Conservation (phyloP, 1,284 basidiomycete genomes). For the Marasmius fiardii region DNA sequence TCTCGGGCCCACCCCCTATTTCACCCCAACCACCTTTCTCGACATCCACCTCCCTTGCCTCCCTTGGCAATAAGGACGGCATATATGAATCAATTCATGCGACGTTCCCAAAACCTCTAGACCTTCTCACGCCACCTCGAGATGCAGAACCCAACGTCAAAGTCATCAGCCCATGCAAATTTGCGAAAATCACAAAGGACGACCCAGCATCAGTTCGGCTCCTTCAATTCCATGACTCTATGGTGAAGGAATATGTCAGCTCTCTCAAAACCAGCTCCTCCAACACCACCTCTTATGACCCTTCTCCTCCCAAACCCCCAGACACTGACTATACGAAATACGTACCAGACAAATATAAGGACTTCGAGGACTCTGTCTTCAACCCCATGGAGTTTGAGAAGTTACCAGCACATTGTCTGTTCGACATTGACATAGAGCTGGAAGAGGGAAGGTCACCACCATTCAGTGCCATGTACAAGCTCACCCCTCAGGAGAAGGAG, state of each 20-base stretch:
- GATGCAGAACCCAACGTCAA: neutral
- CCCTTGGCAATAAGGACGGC: no score
- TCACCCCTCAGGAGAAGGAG: conserved; percentile 18
- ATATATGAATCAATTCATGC: neutral
- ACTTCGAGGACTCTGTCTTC: neutral
- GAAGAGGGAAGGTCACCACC: neutral
- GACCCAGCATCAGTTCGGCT: neutral
- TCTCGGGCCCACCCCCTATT: no score
- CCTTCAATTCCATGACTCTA: neutral
- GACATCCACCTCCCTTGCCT: no score
- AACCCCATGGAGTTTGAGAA: neutral
- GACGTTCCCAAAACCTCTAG: neutral
- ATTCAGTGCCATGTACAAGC: no score
- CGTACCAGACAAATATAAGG: neutral
- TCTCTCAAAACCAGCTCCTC: neutral
- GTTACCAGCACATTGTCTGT: neutral
- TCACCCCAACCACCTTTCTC: no score
- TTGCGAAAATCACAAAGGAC: neutral
- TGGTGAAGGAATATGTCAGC: neutral
- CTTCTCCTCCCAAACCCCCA: neutral
- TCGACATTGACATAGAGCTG: neutral
- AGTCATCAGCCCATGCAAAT: neutral
- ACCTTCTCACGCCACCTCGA: neutral
- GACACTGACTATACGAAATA: neutral
- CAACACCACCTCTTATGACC: neutral